Conservation (phyloP, 805 yeast species). For the Kodamaea hsintzibuensis region DNA sequence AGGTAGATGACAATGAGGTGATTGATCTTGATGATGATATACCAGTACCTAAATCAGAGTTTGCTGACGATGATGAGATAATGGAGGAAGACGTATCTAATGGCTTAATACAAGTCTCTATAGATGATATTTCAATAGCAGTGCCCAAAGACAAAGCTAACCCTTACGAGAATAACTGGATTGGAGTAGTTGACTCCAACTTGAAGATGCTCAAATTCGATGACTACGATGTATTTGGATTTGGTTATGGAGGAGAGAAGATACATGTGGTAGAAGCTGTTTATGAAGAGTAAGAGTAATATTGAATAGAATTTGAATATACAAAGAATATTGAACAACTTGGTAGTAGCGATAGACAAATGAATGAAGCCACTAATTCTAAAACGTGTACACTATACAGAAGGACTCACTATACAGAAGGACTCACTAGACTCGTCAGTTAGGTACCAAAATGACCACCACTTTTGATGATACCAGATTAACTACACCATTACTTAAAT, state of each 20-base stretch:
- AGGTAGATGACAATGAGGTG: conserved; percentile 23
- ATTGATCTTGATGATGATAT: conserved; percentile 23
- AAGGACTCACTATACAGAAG: too few species aligned
- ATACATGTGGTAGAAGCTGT: conserved; percentile 37
- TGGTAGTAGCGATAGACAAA: too few species aligned
- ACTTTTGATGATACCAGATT: too few species aligned
- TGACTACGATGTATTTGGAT: conserved; percentile 46
- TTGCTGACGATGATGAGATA: conserved; percentile 31
- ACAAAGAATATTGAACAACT: too few species aligned
- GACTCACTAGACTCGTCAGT: too few species aligned
- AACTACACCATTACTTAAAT: too few species aligned
- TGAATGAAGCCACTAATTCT: too few species aligned
- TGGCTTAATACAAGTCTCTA: conserved; percentile 11
- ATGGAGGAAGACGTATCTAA: conserved; percentile 26
- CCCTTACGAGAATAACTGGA: conserved; percentile 39
- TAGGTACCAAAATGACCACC: too few species aligned
- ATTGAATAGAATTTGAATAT: too few species aligned
- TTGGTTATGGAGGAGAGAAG: conserved; percentile 36
- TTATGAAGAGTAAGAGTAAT: conserved; percentile 35
- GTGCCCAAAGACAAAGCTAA: conserved; percentile 39
- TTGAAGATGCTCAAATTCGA: conserved; percentile 31
- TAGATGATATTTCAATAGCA: conserved; percentile 38
- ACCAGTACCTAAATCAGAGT: conserved; percentile 42
- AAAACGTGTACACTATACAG: too few species aligned
- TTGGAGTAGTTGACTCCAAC: conserved; percentile 28